Evolutionary conservation across 2,329 filamentous ascomycete species (phyloP), one percentile per base, ranked within the genome.

Genomic region (Paraconiothyrium sp.): DNA sequence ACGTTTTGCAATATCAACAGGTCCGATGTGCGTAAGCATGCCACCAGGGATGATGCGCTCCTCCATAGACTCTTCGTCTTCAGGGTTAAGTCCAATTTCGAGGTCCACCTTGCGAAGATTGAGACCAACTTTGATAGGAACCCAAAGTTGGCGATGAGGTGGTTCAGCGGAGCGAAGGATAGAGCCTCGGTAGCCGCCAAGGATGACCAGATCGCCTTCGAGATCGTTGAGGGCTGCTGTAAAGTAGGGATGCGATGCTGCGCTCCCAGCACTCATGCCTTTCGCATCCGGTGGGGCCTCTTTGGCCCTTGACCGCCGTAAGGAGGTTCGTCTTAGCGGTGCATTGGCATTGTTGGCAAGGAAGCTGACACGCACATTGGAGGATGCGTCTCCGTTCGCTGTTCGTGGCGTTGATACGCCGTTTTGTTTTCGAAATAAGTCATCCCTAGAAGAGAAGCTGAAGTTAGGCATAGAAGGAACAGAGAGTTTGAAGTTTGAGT

Each of bases 81-180:
- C 90, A 1, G 88, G 88, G 14, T 91, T 86, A 4, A 97, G 80
- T 0, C 93, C 94, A 10, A 98, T 90, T 75, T 97, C 93, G 4
- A 98, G 84, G 74, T 98, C 92, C 2, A 94, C 94, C 74, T 95
- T 97, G 58, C 94, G 90, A 63, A 97, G 87, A 69, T 97, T 97
- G 54, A 98, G 81, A 0, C 94, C 94, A 32, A 97, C 90, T 78
- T 97, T 97, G 72, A 97, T 90, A 0, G 94, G 94, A 1, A 96
- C 92, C 94, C 94, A 98, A 0, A 97, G 81, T 74, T 97, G 93
- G n/a, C 93, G 89, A 72, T 94, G 88, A 4, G 92, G 91, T 9
- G 91, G 86, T 64, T 93, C 89, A 11, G 92, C 90, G 11, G 93
- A 96, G 34, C 94, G 89, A 34, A 98, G 79, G n/a, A 97, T 85